These are phyloP conservation scores for Rachicladosporium sp. DNA, from an alignment of 2,329 filamentous ascomycete genomes.

Conservation along the genomic window DNA sequence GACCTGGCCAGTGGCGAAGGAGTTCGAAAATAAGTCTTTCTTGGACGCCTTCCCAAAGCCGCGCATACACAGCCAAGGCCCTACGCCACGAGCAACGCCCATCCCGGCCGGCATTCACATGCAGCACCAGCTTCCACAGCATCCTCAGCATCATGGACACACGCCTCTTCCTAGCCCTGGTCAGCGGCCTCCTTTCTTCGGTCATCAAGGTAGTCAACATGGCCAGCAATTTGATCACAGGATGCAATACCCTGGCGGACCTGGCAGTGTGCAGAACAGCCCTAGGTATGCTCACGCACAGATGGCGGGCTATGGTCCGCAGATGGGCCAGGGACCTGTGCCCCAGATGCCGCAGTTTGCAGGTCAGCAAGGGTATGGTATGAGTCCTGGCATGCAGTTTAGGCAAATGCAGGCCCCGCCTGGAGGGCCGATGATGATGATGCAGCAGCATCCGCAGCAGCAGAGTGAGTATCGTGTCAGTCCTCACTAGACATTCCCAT, in stretches of 20 bases:
- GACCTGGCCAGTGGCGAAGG: conserved; percentile 64
- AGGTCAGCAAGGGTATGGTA: conserved; percentile 58
- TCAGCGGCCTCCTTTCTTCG: conserved; percentile 56
- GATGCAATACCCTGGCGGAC: conserved; percentile 72
- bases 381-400: conserved; percentile 51
- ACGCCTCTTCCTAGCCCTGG: conserved; percentile 59
- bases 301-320: conserved; percentile 36
- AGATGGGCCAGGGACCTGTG: conserved; percentile 23
- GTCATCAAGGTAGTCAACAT: conserved; percentile 38
- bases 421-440: conserved; percentile 15
- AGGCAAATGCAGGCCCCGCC: conserved; percentile 14
- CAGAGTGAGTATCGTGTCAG: conserved; percentile 40
- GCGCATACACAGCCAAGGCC: conserved; percentile 42
- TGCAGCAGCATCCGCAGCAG: conserved; percentile 12
- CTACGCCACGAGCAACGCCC: conserved; percentile 51
- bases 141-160: conserved; percentile 60
- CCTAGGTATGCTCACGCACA: conserved; percentile 57
- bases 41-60: conserved; percentile 66
- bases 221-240: conserved; percentile 65
- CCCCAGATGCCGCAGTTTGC: conserved; percentile 48
- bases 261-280: conserved; percentile 63
- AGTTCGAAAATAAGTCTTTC: conserved; percentile 66
- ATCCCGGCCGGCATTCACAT: conserved; percentile 52
- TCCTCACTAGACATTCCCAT: neutral
- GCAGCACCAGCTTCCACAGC: conserved; percentile 71